These are phyloP conservation scores for Polygonum maritimum DNA, from an alignment of 148 eudicot genomes.

Conservation along the genomic window DNA sequence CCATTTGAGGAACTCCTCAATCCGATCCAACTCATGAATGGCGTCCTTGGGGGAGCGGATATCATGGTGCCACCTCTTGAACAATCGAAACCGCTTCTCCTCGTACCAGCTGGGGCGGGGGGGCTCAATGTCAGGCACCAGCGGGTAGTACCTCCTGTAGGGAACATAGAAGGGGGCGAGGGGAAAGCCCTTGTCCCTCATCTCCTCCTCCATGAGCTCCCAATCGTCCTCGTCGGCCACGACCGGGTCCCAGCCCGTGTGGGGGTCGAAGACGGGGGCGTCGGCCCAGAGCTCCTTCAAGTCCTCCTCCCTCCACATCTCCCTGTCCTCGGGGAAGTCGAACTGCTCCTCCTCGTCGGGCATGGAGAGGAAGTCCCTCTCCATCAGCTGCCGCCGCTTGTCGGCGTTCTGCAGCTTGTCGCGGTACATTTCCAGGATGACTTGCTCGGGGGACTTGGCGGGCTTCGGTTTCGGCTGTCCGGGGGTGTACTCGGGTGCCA, in stretches of 20 bases:
- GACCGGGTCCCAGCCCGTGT: conserved; percentile 85
- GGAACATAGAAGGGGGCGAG: conserved; percentile 84
- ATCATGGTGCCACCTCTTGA: conserved; percentile 28
- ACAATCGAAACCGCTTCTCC: conserved; percentile 3
- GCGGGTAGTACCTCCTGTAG: conserved; percentile 61
- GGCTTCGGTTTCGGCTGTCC: neutral
- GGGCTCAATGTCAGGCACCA: conserved; percentile 38
- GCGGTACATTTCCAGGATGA: conserved; percentile 2
- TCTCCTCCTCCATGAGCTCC: conserved; percentile 28
- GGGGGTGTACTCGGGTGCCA: neutral
- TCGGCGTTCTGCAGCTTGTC: neutral
- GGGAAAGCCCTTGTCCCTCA: conserved; percentile 50
- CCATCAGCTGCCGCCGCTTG: neutral
- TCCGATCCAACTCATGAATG: conserved; percentile 75
- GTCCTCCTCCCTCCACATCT: conserved; percentile 70
- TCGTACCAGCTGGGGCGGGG: conserved; percentile 9
- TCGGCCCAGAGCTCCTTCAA: conserved; percentile 76
- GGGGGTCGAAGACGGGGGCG: conserved; percentile 34
- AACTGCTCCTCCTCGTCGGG: conserved; percentile 29
- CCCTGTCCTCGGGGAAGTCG: conserved; percentile 57
- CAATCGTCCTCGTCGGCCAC: conserved; percentile 55
- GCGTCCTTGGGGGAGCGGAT: conserved; percentile 41
- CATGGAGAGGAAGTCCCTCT: conserved; percentile 2
- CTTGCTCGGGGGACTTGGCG: neutral
- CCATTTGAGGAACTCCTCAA: conserved; percentile 89